A percentile compares a stretch with the other conserved stretches of the same genome.
Evolutionary conservation across 306 rosid genomes (phyloP).

Genomic region (Gleditsia sinensis): DNA sequence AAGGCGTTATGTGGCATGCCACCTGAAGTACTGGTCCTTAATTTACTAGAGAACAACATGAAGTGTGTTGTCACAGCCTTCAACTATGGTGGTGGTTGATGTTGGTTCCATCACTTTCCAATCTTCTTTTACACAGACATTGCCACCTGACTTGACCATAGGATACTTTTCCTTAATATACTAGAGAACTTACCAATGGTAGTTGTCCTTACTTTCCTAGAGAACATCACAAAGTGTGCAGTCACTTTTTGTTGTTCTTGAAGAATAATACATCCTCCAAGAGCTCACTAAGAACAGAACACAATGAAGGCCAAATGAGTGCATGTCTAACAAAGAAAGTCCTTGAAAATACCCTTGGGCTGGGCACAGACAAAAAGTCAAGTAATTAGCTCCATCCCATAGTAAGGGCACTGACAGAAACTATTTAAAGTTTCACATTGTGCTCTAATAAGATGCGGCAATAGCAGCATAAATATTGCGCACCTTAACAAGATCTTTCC

Average conservation of each 20-base stretch:
- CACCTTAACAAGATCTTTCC: neutral
- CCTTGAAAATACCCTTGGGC: neutral
- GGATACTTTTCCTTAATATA: neutral
- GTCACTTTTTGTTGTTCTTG: neutral
- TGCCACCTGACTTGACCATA: neutral
- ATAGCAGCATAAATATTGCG: neutral
- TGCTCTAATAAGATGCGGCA: slow-evolving; percentile 22
- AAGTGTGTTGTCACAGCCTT: neutral
- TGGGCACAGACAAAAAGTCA: neutral
- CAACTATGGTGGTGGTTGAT: neutral
- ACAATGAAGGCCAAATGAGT: neutral
- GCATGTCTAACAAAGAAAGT: neutral
- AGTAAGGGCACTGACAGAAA: neutral
- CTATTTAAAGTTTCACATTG: neutral
- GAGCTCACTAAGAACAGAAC: neutral
- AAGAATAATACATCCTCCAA: neutral
- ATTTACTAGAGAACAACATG: neutral
- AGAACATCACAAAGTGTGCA: neutral
- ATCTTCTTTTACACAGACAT: neutral
- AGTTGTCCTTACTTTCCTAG: too few species aligned
- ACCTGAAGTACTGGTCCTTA: neutral
- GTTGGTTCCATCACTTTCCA: neutral
- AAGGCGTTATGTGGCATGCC: slow-evolving; percentile 3
- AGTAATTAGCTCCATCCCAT: neutral
- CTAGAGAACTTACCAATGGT: neutral